Evolutionary conservation across 2,329 filamentous ascomycete species (phyloP), one percentile per base, ranked within the genome.

Genomic region (Sporothrix dimorphospora): DNA sequence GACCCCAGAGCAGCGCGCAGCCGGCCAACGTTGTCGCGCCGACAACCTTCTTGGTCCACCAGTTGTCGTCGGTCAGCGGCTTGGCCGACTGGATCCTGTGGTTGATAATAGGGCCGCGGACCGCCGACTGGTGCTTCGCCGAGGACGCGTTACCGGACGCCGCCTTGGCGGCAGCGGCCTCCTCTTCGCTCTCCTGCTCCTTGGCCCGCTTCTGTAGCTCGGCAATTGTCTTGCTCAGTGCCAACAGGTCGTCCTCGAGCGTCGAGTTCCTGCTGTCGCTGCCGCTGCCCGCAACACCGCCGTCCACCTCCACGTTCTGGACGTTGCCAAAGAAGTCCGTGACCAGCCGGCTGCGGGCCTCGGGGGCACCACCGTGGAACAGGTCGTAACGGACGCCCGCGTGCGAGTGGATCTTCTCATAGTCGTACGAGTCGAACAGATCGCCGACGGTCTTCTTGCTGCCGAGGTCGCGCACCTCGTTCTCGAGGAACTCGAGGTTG

Each of bases 271-370:
- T 85, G 59, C 49, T 45, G 55, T 47, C 42, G 34, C 45, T 21
- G 30, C 30, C 59, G 30, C 30, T 21, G 45, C 51, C 38, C 16
- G 9, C n/a, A 19, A 27, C 12, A 11, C 53, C 57, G 34, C 86
- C 86, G 76, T 96, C 93, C 3, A 98, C 95, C 81, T 98, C 96
- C 3, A 99, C 94, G 76, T 95, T 97, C 80, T 99, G 96, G 16
- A 98, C 94, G 79, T 98, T 99, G 30, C 96, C 96, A 75, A 99
- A 98, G 82, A 99, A 99, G 80, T 99, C 96, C 77, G 97, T 97
- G 53, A 99, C 90, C 40, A 96, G 86, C 55, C 94, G 90, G 76
- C 91, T 89, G 70, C 94, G 88, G 0, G 93, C 95, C 11, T 87
- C 90, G 8, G 90, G 85, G 76, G 94, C 92, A 7, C 94, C 94